These are phyloP conservation scores for Plectosphaerella cucumerina DNA, from an alignment of 2,329 filamentous ascomycete genomes.

Conservation along the genomic window DNA sequence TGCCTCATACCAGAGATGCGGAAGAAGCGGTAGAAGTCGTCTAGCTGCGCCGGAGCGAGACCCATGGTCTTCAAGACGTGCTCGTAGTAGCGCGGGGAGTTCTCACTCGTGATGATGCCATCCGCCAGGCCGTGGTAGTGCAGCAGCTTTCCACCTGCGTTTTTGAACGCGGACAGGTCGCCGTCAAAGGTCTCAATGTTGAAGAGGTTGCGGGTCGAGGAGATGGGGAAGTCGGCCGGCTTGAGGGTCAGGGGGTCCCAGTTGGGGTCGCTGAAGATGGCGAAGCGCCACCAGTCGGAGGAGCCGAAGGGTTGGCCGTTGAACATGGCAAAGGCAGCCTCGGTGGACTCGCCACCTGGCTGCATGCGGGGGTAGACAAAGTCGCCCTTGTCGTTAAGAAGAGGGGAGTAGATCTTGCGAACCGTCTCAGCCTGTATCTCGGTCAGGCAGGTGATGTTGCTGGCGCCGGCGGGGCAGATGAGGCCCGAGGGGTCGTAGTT, in stretches of 20 bases:
- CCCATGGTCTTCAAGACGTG: conserved; percentile 39
- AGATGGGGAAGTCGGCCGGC: conserved; percentile 29
- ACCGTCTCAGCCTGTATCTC: conserved; percentile 33
- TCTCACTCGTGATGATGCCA: conserved; percentile 36
- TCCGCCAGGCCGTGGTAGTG: conserved; percentile 42
- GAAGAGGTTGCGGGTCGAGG: conserved; percentile 28
- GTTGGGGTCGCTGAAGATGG: conserved; percentile 31
- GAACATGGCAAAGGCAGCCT: conserved; percentile 24
- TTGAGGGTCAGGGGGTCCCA: conserved; percentile 30
- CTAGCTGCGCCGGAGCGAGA: conserved; percentile 23
- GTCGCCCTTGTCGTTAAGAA: conserved; percentile 23
- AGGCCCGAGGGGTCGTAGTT: conserved; percentile 36
- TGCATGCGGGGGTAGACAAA: conserved; percentile 40
- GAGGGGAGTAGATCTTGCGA: conserved; percentile 25
- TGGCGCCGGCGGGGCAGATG: conserved; percentile 28
- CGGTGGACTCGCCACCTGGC: conserved; percentile 45
- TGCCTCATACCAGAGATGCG: conserved; percentile 47
- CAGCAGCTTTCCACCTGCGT: conserved; percentile 37
- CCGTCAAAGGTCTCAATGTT: conserved; percentile 32
- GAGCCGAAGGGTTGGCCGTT: conserved; percentile 17
- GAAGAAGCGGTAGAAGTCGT: conserved; percentile 46
- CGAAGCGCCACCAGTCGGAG: conserved; percentile 31
- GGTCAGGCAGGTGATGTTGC: conserved; percentile 31
- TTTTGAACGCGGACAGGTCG: conserved; percentile 31
- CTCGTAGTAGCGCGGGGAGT: conserved; percentile 43